These are phyloP conservation scores for Trichopus zeylanicus DNA, from an alignment of 116 monocot species.

Conservation along the genomic window DNA sequence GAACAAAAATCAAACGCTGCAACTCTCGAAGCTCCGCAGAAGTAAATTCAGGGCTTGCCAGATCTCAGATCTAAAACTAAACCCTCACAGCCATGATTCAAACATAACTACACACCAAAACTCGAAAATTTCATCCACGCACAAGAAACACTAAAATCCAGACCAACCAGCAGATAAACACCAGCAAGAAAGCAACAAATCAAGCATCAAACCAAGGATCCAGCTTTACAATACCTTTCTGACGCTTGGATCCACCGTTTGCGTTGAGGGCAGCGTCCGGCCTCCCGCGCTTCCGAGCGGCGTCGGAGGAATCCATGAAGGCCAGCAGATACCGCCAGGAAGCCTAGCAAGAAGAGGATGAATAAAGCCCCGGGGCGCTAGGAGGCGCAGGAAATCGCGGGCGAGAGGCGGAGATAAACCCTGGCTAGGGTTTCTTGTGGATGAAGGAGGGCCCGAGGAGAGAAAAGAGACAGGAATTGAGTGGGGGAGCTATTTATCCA, in stretches of 20 bases:
- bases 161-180: background rate
- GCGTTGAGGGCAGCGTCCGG: constrained; percentile 23
- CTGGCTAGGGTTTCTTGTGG: constrained; percentile 21
- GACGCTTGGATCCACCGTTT: constrained; percentile 27
- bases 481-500: too few relatives aligned
- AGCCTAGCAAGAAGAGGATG: background rate
- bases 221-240: constrained; percentile 11
- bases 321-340: background rate
- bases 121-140: too few relatives aligned
- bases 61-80: too few relatives aligned
- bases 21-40: too few relatives aligned
- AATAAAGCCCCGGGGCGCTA: background rate
- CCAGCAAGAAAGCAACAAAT: background rate
- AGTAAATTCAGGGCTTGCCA: too few relatives aligned
- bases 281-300: constrained; percentile 30
- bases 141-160: background rate
- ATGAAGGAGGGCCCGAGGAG: too few relatives aligned
- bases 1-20: too few relatives aligned
- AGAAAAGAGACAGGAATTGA: too few relatives aligned
- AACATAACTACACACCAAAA: too few relatives aligned
- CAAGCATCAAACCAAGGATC: background rate
- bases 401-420: constrained; percentile 1
- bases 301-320: constrained; percentile 17
- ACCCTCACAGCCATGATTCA: too few relatives aligned
- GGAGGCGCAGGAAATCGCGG: background rate